A percentile compares a stretch with the other conserved stretches of the same genome.
Evolutionary conservation across 495 filamentous ascomycete genomes (phyloP).

Genomic region (Xylona heveae): DNA sequence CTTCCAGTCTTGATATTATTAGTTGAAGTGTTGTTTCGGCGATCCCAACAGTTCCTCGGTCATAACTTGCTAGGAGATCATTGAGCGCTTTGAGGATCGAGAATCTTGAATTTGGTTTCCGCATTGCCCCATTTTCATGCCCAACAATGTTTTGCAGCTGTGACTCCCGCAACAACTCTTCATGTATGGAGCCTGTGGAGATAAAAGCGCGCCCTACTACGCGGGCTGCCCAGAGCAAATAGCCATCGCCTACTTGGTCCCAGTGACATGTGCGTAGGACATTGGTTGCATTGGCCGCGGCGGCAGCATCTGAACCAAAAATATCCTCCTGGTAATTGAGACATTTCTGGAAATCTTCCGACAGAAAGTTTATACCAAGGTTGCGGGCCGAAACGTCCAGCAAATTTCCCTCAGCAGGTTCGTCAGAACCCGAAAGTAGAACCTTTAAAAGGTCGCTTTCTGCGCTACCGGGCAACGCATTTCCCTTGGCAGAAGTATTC

Average conservation of each 20-base stretch:
- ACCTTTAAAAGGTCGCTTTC: conserved; percentile 56
- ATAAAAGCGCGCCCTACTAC: conserved; percentile 73
- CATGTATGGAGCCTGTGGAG: conserved; percentile 41
- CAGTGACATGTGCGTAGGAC: conserved; percentile 56
- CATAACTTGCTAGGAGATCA: conserved; percentile 39
- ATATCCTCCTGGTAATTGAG: conserved; percentile 33
- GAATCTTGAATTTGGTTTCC: conserved; percentile 7
- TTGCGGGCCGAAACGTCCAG: conserved; percentile 46
- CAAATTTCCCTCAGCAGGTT: conserved; percentile 32
- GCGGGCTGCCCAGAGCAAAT: conserved; percentile 64
- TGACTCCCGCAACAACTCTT: conserved; percentile 34
- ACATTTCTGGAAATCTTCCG: conserved; percentile 42
- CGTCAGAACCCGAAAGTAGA: conserved; percentile 57
- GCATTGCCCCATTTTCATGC: conserved; percentile 4
- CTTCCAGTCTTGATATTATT: conserved; percentile 35
- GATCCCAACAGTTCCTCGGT: conserved; percentile 41
- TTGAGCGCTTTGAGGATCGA: conserved; percentile 41
- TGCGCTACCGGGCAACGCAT: conserved; percentile 32
- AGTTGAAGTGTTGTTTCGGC: conserved; percentile 58
- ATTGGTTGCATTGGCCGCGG: conserved; percentile 33
- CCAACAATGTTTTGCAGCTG: conserved; percentile 26
- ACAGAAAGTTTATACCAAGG: conserved; percentile 51
- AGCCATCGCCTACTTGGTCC: conserved; percentile 36
- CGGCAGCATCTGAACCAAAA: conserved; percentile 36
- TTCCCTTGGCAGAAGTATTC: conserved; percentile 31